Evolutionary conservation across 352 stramenopile species (phyloP).

Genomic region (Pythium utonaiense): DNA sequence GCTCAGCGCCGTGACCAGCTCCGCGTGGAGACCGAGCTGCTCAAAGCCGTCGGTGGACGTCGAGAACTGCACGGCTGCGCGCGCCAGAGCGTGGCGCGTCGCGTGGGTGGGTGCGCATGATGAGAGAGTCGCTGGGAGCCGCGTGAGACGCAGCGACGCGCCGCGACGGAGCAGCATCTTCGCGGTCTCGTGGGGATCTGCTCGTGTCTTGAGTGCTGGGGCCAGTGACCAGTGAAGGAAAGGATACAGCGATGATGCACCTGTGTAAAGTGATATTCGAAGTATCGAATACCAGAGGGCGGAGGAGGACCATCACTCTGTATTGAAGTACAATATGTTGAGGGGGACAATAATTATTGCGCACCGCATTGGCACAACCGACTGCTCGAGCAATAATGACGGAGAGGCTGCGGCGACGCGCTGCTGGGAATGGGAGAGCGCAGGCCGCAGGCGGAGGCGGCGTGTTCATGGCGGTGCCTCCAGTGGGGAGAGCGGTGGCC

Average conservation of each 20-base stretch:
- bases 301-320: conserved; percentile 7
- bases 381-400: neutral
- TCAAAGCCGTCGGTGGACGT: conserved; percentile 11
- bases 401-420: neutral
- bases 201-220: neutral
- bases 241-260: neutral
- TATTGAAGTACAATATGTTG: conserved; percentile 12
- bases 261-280: neutral
- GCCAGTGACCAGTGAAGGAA: conserved; percentile 7
- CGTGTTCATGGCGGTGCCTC: neutral
- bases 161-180: conserved; percentile 2
- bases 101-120: neutral
- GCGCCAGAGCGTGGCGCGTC: neutral
- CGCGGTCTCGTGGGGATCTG: too few species aligned
- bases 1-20: conserved; percentile 20
- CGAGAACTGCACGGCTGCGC: neutral
- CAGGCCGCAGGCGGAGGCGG: neutral
- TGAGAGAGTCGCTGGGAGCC: neutral
- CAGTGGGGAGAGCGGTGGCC: neutral
- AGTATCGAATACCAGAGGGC: neutral
- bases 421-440: neutral
- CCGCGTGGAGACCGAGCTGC: conserved; percentile 18
- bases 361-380: neutral
- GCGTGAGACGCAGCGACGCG: neutral
- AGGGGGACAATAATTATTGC: neutral